Base-by-base conservation (phyloP, 495 filamentous ascomycete species). In the Neurospora intermedia region DNA sequence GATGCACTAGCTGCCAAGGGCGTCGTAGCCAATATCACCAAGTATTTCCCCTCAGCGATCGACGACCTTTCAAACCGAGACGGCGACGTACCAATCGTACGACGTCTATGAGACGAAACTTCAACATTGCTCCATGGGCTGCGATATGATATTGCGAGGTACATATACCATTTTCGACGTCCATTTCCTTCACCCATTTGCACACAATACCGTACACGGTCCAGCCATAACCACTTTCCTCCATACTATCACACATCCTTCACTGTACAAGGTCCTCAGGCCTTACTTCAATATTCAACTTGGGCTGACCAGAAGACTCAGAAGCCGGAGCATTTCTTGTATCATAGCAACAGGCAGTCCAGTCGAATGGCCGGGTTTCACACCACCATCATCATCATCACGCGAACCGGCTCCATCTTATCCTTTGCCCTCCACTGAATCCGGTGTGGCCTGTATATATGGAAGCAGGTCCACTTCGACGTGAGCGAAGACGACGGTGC, bases 401-500 rank as follows among this genome's bases (percentile, higher is more conserved):
- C 7, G 13, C 15, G 23, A 66, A 66, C 23, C 23, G 54, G 54
- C 54, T 18, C 54, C 23, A 66, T 66, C 54, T 66, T 66, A 35
- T 8, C 27, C 27, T 35, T 66, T 15, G 15, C 27, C 54, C 27
- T 66, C 54, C 27, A 27, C 27, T 66, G 27, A 66, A 66, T 35
- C 54, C 54, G 54, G 54, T 18, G 13, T 66, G 27, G 16, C 54
- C 54, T 38, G 54, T 66, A 66, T 66, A 54, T 69, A 78, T 78
- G 77, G 75, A 74, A 72, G 69, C 69, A 74, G 70, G 73, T 46
- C 73, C 72, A 78, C 75, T 75, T 46, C 69, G 70, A 40, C 75
- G 77, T 77, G 71, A 76, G 27, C 71, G 41, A 70, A 71, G 70
- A 73, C 76, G 73, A 31, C 27, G 54, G 54, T 66, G 23, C 54